phyloP scores from a whole-genome alignment of 257 asterid species.

The Solanum corneliomulleri region DNA sequence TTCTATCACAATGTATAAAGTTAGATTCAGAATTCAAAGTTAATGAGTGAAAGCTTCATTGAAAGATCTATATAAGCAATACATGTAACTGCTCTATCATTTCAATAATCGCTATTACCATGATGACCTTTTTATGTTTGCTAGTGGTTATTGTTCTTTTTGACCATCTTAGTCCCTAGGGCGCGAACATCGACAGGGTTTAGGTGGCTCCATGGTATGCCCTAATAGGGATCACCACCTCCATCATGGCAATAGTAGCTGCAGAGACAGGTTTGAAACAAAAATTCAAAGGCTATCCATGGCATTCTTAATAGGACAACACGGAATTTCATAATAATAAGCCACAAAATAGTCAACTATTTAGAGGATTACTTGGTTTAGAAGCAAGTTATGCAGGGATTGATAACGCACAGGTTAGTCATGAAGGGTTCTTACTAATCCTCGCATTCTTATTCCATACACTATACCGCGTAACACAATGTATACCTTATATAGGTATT shows the following conservation, averaged over 20 bases:
- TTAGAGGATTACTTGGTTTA: background rate
- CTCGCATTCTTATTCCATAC: background rate
- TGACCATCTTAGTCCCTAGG: constrained; percentile 21
- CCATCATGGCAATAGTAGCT: background rate
- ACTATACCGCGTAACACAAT: background rate
- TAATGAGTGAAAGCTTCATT: background rate
- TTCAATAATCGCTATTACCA: background rate
- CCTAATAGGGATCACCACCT: constrained; percentile 9
- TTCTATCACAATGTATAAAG: background rate
- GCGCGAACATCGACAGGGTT: constrained; percentile 10
- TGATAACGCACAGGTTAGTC: too few species aligned
- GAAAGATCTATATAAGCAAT: background rate
- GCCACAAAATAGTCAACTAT: background rate
- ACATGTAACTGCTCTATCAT: background rate
- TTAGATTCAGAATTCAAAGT: background rate
- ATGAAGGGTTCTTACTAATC: background rate
- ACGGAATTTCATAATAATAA: background rate
- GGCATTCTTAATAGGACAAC: background rate
- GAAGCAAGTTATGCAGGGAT: background rate
- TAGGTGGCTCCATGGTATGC: constrained; percentile 40
- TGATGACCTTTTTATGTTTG: background rate
- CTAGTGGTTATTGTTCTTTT: constrained; percentile 37
- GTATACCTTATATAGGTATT: background rate
- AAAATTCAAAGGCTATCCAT: background rate
- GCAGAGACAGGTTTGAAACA: constrained; percentile 28